Evolutionary conservation across 441 rosid genomes (phyloP), one percentile per base, ranked within the genome.

Genomic region (Adansonia grandidieri): DNA sequence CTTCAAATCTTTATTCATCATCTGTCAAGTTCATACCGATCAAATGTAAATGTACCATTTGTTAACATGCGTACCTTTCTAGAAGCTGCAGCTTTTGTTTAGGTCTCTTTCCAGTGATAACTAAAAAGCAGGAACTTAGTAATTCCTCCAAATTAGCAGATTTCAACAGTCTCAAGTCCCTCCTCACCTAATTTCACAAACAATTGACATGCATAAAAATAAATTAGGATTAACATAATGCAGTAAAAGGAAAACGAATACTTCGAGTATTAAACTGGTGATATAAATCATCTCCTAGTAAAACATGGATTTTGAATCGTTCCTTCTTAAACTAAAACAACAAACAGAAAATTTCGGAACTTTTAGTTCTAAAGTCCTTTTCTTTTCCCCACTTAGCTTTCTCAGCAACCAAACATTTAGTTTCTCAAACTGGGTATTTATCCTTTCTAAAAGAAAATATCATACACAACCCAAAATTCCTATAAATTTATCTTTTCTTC

Each of bases 111-210:
- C 85, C 95, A 24, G 83, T 84, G 50, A 91, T 83, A 73, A 92
- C 93, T 71, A 81, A 88, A 82, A 92, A 94, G 85, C 92, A 94
- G 22, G 89, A 85, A 79, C 54, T 82, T 72, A 92, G 22, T 67
- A 91, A 73, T 81, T 88, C 96, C 76, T 84, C 89, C 84, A 92
- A 83, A 81, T 91, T 90, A 61, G 86, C 85, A 73, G 92, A 87
- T 80, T 86, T 85, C 82, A 94, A 81, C 76, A 93, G 92, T 83
- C 93, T 91, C 87, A 91, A 79, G 78, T 91, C 98, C 83, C 97
- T 89, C 74, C 98, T 90, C 80, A 94, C 98, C 99, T 91, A 75
- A 71, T 51, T 76, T 42, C 40, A 62, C 53, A 68, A 75, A 44
- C 24, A 50, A 61, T 70, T 22, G 20, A 22, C 37, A 47, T 6